A percentile compares a stretch with the other conserved stretches of the same genome.
Evolutionary conservation across 116 monocot species (phyloP).

Genomic region (Thalassia testudinum): DNA sequence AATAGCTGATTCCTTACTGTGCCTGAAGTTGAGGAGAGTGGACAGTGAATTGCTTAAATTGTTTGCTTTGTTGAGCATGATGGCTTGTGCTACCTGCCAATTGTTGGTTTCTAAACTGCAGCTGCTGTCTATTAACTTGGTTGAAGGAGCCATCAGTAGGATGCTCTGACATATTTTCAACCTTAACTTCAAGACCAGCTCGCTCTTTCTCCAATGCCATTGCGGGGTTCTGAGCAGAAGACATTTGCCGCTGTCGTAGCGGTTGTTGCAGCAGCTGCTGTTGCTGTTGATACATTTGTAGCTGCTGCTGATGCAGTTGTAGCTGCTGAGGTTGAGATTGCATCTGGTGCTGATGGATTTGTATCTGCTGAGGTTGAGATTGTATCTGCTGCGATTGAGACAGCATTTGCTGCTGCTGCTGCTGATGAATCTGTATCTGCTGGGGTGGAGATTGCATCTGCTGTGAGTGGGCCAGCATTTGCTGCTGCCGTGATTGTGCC

Average conservation of each 20-base stretch:
- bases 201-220: slow-evolving; percentile 40
- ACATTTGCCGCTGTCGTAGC: slow-evolving; percentile 26
- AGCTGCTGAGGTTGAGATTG: not conserved
- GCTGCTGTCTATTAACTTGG: slow-evolving; percentile 29
- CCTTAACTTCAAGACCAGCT: slow-evolving; percentile 57
- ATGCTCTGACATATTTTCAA: slow-evolving; percentile 53
- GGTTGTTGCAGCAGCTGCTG: slow-evolving; percentile 42
- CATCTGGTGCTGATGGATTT: not conserved
- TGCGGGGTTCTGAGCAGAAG: slow-evolving; percentile 28
- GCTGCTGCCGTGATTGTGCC: not conserved
- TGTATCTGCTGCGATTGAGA: too few relatives aligned
- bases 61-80: slow-evolving; percentile 39
- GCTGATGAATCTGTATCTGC: slow-evolving; percentile 5
- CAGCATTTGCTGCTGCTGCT: not conserved
- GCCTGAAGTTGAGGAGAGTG: slow-evolving; percentile 59
- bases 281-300: not conserved
- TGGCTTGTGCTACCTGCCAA: slow-evolving; percentile 19
- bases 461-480: not conserved
- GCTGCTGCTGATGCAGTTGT: not conserved
- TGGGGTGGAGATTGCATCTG: not conserved
- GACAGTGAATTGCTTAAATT: slow-evolving; percentile 53
- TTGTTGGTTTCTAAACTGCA: slow-evolving; percentile 59
- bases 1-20: slow-evolving; percentile 29
- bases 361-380: too few relatives aligned
- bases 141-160: slow-evolving; percentile 30